Conservation (phyloP, 371 early-diverging fungal species). For the Mortierella sp. region DNA sequence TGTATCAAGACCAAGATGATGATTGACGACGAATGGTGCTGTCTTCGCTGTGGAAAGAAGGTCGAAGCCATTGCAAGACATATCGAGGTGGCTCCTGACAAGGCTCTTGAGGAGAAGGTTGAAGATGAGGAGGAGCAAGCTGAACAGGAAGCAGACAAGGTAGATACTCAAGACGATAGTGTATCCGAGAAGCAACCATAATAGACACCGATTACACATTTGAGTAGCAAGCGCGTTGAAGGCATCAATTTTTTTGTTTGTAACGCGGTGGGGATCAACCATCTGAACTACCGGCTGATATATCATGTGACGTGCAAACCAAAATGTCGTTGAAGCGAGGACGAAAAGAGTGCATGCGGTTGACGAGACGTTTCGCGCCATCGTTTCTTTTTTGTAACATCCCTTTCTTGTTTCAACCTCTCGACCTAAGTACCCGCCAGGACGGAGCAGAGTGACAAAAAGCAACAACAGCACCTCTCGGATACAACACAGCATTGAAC, state of each 20-base stretch:
- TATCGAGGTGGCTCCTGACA: constrained; percentile 41
- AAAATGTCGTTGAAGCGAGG: neutral
- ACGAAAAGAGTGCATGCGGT: neutral
- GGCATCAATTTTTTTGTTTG: no score
- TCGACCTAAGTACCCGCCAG: neutral
- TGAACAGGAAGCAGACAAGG: constrained; percentile 7
- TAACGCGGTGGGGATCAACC: neutral
- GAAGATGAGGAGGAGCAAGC: constrained; percentile 21
- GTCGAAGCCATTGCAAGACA: constrained; percentile 65
- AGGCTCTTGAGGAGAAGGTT: constrained; percentile 21
- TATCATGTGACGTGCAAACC: neutral
- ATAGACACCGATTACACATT: neutral
- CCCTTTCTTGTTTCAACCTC: neutral
- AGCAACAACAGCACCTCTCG: neutral
- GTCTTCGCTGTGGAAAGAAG: constrained; percentile 82
- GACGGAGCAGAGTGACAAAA: neutral
- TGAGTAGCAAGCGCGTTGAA: neutral
- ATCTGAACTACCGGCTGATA: neutral
- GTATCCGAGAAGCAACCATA: neutral
- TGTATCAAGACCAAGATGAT: constrained; percentile 86
- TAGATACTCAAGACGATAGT: constrained; percentile 8
- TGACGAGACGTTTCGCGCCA: constrained; percentile 3
- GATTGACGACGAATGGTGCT: constrained; percentile 79
- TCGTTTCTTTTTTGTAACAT: neutral
- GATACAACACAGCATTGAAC: neutral